Conservation (phyloP, 2,329 filamentous ascomycete genomes). For the Alternaria arborescens region DNA sequence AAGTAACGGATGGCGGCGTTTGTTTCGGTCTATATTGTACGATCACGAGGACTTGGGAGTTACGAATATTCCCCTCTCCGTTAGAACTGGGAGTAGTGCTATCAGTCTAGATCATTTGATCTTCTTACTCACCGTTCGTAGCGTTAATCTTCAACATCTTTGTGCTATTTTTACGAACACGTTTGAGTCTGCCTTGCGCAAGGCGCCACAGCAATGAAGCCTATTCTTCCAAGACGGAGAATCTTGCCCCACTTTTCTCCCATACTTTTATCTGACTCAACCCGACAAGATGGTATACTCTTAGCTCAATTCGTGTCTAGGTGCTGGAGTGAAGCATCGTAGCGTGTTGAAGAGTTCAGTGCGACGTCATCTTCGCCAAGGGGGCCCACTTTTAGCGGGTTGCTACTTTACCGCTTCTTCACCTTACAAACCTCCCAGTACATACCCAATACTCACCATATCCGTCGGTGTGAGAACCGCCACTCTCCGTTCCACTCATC, state of each 20-base stretch:
- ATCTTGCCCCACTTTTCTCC: background rate
- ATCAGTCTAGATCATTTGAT: background rate
- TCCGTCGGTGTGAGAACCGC: slow-evolving; percentile 44
- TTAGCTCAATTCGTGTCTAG: slow-evolving; percentile 10
- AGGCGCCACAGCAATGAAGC: slow-evolving; percentile 9
- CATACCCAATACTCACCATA: slow-evolving; percentile 13
- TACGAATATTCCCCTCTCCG: slow-evolving; percentile 22
- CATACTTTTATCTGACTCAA: background rate
- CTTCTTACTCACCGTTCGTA: slow-evolving; percentile 3
- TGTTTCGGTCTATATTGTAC: slow-evolving; percentile 25
- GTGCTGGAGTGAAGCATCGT: slow-evolving; percentile 7
- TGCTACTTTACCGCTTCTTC: slow-evolving; percentile 41
- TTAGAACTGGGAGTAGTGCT: slow-evolving; percentile 24
- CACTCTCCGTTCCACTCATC: slow-evolving; percentile 19
- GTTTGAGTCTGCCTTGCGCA: slow-evolving; percentile 28
- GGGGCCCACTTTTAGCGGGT: slow-evolving; percentile 16
- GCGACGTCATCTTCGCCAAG: slow-evolving; percentile 32
- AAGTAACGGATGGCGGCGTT: slow-evolving; percentile 6
- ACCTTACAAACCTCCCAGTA: slow-evolving; percentile 16
- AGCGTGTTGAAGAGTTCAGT: slow-evolving; percentile 11
- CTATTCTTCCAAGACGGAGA: slow-evolving; percentile 4
- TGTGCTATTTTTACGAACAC: slow-evolving; percentile 21
- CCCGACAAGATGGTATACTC: background rate
- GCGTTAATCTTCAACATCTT: slow-evolving; percentile 10
- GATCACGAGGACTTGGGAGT: slow-evolving; percentile 29